Evolutionary conservation across 2,329 filamentous ascomycete species (phyloP).

Genomic region (Penicillium frequentans): DNA sequence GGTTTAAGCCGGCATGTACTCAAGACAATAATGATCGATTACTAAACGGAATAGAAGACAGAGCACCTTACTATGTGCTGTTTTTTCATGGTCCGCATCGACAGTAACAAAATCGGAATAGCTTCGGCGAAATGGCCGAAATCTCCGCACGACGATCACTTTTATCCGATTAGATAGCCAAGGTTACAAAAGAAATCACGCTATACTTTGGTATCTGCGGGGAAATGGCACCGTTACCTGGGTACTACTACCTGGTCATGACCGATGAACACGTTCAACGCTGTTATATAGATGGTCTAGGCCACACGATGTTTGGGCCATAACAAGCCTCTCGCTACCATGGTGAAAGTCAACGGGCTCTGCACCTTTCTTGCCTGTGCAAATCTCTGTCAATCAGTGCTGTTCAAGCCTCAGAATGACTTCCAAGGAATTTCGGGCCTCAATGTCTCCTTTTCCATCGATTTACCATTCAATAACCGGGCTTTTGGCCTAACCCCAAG

Average conservation of each 20-base stretch:
- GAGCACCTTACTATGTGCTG: too few relatives aligned
- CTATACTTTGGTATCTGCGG: constrained; percentile 1
- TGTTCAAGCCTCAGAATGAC: constrained; percentile 23
- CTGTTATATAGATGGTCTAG: not conserved
- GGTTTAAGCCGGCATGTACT: too few relatives aligned
- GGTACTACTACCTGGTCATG: not conserved
- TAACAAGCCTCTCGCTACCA: not conserved
- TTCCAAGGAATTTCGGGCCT: constrained; percentile 7
- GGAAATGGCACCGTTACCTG: constrained; percentile 7
- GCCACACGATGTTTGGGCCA: not conserved
- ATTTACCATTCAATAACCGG: constrained; percentile 34
- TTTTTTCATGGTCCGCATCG: not conserved
- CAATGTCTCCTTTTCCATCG: constrained; percentile 13
- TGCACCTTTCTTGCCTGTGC: not conserved
- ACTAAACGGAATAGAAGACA: too few relatives aligned
- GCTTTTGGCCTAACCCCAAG: constrained; percentile 37
- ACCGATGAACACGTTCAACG: not conserved
- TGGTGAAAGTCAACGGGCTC: not conserved
- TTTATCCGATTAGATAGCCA: constrained; percentile 1
- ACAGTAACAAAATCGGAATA: not conserved
- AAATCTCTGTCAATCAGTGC: constrained; percentile 3
- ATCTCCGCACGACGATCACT: constrained; percentile 15
- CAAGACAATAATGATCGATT: too few relatives aligned
- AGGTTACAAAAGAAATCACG: not conserved
- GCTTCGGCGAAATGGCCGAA: constrained; percentile 1